Evolutionary conservation across 257 asterid genomes (phyloP), one percentile per base, ranked within the genome.

Genomic region (Capsicum pubescens): DNA sequence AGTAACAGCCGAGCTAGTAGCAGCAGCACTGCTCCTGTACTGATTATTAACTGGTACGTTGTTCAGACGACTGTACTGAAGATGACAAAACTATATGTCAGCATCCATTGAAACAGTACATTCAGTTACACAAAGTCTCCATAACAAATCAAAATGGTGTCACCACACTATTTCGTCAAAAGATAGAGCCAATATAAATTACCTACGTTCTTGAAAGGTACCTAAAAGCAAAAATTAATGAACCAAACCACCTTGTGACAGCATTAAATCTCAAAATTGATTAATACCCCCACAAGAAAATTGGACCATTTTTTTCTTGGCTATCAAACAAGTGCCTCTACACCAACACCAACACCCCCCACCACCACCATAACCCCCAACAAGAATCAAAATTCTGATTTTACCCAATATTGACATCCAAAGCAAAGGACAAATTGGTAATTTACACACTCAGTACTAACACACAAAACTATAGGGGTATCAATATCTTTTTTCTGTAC

Each of bases 41-140:
- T 89, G 92, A 57, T 77, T 83, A 84, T 86, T 86, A 72, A 83
- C 86, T 5, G 84, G 85, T 0, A 67, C 83, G 67, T 84, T 91
- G 88, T 90, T 92, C 82, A 86, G 39, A 61, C 97, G 91, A 81
- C 60, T 67, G 74, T 85, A 92, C 97, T 93, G 89, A 89, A 83
- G 9, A 88, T 17, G 72, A 85, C 79, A 17, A 55, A 48, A 64
- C 61, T 35, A 68, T 55, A 16, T 10, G 11, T 83, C 54, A 81
- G 71, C 74, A 69, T n/a, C 19, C 14, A 84, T 55, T 78, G 57
- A 10, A 52, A 50, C 26, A 13, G 44, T 39, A 39, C 2, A 39
- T 1, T 39, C 44, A 39, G 44, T 39, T 39, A 39, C 0, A 39
- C 44, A 39, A 39, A 39, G 59, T 8, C 35, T 32, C n/a, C 6